phyloP scores from a whole-genome alignment of 345 rosid species.

The Linum trigynum region DNA sequence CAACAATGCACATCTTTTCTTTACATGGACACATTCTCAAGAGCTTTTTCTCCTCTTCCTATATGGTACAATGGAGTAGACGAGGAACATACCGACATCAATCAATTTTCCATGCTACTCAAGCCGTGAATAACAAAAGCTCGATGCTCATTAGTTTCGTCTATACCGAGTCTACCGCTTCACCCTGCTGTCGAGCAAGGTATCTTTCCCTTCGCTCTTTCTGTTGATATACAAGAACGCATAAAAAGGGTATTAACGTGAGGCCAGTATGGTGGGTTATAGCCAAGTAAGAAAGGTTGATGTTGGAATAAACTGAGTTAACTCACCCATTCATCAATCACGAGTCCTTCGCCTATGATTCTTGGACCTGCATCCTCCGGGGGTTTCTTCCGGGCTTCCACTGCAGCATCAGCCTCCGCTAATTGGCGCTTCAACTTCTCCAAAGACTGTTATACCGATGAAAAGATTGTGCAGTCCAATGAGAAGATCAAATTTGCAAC shows the following conservation, averaged over 20 bases:
- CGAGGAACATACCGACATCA: too few species aligned
- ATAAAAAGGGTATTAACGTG: too few species aligned
- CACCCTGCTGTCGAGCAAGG: conserved; percentile 83
- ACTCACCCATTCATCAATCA: conserved; percentile 98
- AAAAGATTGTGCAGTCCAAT: too few species aligned
- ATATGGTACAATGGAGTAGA: too few species aligned
- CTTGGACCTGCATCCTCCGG: conserved; percentile 72
- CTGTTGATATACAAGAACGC: conserved; percentile 23
- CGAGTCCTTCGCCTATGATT: conserved; percentile 95
- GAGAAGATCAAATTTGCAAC: background rate
- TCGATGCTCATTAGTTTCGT: background rate
- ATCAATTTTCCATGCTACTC: too few species aligned
- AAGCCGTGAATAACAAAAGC: too few species aligned
- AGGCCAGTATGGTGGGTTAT: background rate
- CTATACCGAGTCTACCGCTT: conserved; percentile 65
- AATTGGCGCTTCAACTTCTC: conserved; percentile 84
- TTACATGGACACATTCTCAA: background rate
- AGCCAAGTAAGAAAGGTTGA: background rate
- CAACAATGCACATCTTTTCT: background rate
- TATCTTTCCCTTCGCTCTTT: conserved; percentile 95
- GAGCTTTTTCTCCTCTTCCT: background rate
- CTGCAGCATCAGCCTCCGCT: conserved; percentile 83
- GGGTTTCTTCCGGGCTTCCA: conserved; percentile 75
- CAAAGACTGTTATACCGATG: conserved; percentile 31
- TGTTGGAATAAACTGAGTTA: background rate